These are phyloP conservation scores for Amauroascus verrucosus DNA, from an alignment of 2,329 filamentous ascomycete genomes.

Conservation along the genomic window DNA sequence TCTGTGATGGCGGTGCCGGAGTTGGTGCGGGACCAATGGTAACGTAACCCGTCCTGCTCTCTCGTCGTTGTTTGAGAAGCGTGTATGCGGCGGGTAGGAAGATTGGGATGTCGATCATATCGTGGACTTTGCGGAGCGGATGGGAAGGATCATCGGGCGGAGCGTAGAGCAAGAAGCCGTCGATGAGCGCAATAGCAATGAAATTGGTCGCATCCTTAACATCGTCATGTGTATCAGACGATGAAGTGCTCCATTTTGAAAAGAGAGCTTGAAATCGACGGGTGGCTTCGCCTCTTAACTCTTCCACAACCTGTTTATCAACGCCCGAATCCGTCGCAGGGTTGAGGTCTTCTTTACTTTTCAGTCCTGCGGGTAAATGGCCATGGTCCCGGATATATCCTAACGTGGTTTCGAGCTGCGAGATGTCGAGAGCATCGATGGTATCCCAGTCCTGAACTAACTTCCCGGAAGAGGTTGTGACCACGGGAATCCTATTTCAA, in stretches of 20 bases:
- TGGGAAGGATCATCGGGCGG: conserved; percentile 26
- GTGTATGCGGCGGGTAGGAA: conserved; percentile 63
- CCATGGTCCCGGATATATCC: conserved; percentile 60
- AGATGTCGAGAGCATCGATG: conserved; percentile 62
- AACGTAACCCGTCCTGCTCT: conserved; percentile 38
- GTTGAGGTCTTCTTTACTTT: conserved; percentile 51
- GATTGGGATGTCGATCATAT: conserved; percentile 58
- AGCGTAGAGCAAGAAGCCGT: conserved; percentile 80
- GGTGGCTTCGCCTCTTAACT: conserved; percentile 21
- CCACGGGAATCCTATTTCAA: conserved; percentile 33
- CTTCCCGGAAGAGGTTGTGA: conserved; percentile 39
- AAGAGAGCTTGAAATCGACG: conserved; percentile 15
- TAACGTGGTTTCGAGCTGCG: conserved; percentile 56
- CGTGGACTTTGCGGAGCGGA: conserved; percentile 24
- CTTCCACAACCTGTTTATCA: conserved; percentile 19
- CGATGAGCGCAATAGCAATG: conserved; percentile 57
- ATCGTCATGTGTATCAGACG: background rate
- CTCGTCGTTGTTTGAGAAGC: conserved; percentile 32
- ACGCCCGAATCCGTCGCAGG: conserved; percentile 39
- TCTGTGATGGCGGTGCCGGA: conserved; percentile 9
- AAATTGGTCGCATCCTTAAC: background rate
- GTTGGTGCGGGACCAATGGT: conserved; percentile 35
- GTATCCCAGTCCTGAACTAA: conserved; percentile 87
- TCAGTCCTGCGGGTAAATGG: conserved; percentile 38
- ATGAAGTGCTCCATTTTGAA: background rate